Evolutionary conservation across 805 yeast genomes (phyloP), one percentile per base, ranked within the genome.

Genomic region (Jamesozyma piceae): DNA sequence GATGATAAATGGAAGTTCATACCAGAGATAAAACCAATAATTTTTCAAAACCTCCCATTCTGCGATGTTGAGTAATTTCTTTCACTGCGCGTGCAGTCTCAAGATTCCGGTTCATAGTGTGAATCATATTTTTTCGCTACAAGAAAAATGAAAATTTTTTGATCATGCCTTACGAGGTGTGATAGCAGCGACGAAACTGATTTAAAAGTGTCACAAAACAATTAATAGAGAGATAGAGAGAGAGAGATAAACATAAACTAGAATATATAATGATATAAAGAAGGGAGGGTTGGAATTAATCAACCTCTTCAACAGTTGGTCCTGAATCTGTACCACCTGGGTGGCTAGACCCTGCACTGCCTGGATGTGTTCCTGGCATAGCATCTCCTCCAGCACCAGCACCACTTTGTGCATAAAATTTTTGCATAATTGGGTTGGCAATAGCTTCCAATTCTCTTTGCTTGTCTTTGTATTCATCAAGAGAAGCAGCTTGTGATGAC

Each of bases 361-460:
- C 76, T 47, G 75, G 74, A 47, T 44, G 49, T 53, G 69, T 75
- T 58, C 80, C 82, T 55, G 67, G 73, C 68, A 64, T 63, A 48
- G 75, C 72, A n/a, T n/a, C n/a, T 55, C 76, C 86, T 54, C 75
- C 83, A 50, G 80, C 82, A 66, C 86, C 95, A 67, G 88, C 94
- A 53, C 80, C 87, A 68, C 83, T 90, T 31, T 18, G 15, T 4
- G 22, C 30, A 81, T 89, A 89, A 77, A 92, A 87, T 77, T 87
- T 86, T 66, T 87, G 77, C 85, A 89, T 82, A 72, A 88, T 85
- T 68, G 96, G 96, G 78, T 88, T 89, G 55, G 95, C 95, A 69
- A 81, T 74, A 55, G 77, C 82, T 75, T 88, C 96, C 63, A 88
- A 80, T 72, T 87, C 95, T 80, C 87, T 88, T 74, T 87, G 94